A percentile compares a stretch with the other conserved stretches of the same genome.
These are phyloP conservation scores for Petasospora fabianii DNA, from an alignment of 1,139 yeast genomes.

Conservation along the genomic window DNA sequence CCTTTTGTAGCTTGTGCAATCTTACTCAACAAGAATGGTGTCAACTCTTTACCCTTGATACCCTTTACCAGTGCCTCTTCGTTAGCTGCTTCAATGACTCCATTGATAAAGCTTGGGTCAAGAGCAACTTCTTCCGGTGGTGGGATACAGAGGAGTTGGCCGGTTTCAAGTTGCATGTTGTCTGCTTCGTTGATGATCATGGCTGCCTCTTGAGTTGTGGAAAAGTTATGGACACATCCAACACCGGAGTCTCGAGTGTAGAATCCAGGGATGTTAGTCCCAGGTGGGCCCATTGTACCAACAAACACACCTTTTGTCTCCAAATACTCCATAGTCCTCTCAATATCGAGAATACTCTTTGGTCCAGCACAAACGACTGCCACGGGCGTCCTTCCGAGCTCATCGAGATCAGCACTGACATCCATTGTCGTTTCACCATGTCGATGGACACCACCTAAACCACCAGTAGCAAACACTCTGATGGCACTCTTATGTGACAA, in stretches of 20 bases:
- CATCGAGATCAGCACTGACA: slow-evolving; percentile 84
- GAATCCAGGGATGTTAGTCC: slow-evolving; percentile 77
- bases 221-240: slow-evolving; percentile 62
- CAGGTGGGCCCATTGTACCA: slow-evolving; percentile 41
- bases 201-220: slow-evolving; percentile 56
- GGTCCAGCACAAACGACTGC: slow-evolving; percentile 93
- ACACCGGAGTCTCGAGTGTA: slow-evolving; percentile 76
- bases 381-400: slow-evolving; percentile 76
- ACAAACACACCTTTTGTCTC: slow-evolving; percentile 81
- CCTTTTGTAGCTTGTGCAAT: slow-evolving; percentile 70
- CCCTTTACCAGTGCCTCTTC: slow-evolving; percentile 50
- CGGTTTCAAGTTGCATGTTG: slow-evolving; percentile 53
- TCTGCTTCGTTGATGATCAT: slow-evolving; percentile 49
- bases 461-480: slow-evolving; percentile 88
- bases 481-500: slow-evolving; percentile 73
- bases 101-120: slow-evolving; percentile 47
- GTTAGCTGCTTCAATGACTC: slow-evolving; percentile 57
- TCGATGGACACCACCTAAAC: slow-evolving; percentile 88
- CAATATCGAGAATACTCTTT: slow-evolving; percentile 77
- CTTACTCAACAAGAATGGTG: slow-evolving; percentile 69
- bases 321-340: slow-evolving; percentile 75
- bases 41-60: slow-evolving; percentile 66
- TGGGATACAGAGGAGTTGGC: slow-evolving; percentile 77
- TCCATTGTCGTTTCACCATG: slow-evolving; percentile 76
- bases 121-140: slow-evolving; percentile 68